phyloP scores from a whole-genome alignment of 345 rosid genomes.

The Murraya paniculata region DNA sequence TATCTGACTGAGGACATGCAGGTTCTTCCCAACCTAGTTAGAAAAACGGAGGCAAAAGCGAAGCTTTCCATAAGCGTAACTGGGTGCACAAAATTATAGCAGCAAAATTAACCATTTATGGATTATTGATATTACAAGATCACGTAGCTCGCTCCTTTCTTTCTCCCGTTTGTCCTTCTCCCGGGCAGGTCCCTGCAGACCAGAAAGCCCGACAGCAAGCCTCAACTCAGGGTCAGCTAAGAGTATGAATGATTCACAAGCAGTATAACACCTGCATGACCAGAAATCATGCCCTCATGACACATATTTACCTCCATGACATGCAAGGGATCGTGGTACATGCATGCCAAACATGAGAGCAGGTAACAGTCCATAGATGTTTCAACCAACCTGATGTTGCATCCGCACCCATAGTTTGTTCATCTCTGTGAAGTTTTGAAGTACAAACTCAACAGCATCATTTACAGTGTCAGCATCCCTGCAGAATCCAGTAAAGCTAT shows the following conservation, averaged over 20 bases:
- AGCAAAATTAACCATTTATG: constrained; percentile 43
- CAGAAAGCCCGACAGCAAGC: constrained; percentile 98
- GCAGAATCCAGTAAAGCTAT: constrained; percentile 23
- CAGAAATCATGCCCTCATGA: constrained; percentile 94
- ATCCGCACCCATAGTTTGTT: constrained; percentile 99
- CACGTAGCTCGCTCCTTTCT: constrained; percentile 99
- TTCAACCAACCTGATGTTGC: constrained; percentile 99
- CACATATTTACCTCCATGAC: constrained; percentile 59
- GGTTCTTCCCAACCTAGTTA: constrained; percentile 95
- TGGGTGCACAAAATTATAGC: constrained; percentile 32
- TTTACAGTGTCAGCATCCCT: constrained; percentile 94
- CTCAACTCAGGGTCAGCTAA: constrained; percentile 97
- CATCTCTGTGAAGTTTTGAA: constrained; percentile 98
- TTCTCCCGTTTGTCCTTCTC: constrained; percentile 97
- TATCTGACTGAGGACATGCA: constrained; percentile 96
- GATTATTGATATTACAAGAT: constrained; percentile 83
- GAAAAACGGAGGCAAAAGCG: constrained; percentile 27
- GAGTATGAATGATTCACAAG: constrained; percentile 91
- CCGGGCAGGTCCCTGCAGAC: constrained; percentile 99
- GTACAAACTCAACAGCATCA: constrained; percentile 95
- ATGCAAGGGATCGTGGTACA: constrained; percentile 60
- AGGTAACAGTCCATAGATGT: constrained; percentile 44
- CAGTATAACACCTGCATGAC: constrained; percentile 93
- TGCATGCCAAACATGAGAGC: constrained; percentile 69
- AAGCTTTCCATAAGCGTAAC: constrained; percentile 31